Evolutionary conservation across 2,329 filamentous ascomycete genomes (phyloP), one percentile per base, ranked within the genome.

Genomic region (Blastomyces gilchristii): DNA sequence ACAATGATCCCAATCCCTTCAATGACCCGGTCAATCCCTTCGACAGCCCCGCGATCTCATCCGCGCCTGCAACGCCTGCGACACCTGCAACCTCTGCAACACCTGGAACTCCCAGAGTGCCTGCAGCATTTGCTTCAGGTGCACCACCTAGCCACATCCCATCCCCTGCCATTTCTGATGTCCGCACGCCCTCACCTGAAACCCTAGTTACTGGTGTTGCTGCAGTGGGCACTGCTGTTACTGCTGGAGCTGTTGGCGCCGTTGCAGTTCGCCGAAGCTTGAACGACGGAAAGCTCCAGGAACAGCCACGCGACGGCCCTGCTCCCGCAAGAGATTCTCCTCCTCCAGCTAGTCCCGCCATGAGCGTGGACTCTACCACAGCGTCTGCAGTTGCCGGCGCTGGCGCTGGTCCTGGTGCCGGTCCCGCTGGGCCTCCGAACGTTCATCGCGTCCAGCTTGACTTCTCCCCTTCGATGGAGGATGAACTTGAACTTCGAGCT

Each of bases 391-490:
- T 83, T 14, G 83, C 83, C n/a, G n/a, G n/a, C n/a, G n/a, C n/a
- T 22, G n/a, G n/a, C 60, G 84, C 84, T 54, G 85, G n/a, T 22
- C n/a, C 83, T 63, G 85, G 84, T 22, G 84, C 86, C 28, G 72
- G 63, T 41, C 67, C 65, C 56, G 78, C 47, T 77, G 80, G 66
- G 80, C 83, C 63, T 75, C 81, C 80, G 71, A 86, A 90, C 67
- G 92, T 97, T 62, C 89, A 97, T 75, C 90, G 94, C 66, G 90
- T 97, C 43, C 90, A 97, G 75, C 85, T 97, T 68, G 92, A 97
- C 75, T 99, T 97, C 76, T 88, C 86, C 74, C 92, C 94, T 34
- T 93, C 89, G 3, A 87, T 97, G 82, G 88, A 91, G 6, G 94
- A 99, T 72, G 94, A 99, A 77, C 81, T 99, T 71, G 89, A 86